Conservation (phyloP, 768 basidiomycete genomes). For the Tubosaeta sp. region DNA sequence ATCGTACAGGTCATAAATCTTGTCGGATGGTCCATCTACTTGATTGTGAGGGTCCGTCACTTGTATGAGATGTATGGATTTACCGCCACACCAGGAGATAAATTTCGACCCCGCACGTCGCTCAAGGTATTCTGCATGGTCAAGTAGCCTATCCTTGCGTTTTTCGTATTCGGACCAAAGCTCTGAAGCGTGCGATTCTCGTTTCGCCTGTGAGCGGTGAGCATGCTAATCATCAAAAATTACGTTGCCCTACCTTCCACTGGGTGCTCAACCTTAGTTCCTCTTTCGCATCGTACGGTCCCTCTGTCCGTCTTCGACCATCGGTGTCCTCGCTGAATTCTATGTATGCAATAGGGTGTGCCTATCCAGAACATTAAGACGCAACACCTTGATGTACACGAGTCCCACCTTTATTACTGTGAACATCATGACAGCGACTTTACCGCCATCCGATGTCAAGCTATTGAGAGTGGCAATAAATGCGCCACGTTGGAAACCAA, state of each 20-base stretch:
- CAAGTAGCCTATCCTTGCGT: constrained; percentile 47
- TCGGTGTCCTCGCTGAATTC: constrained; percentile 53
- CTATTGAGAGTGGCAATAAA: constrained; percentile 76
- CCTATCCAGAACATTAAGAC: constrained; percentile 32
- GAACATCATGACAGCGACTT: constrained; percentile 69
- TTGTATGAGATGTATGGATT: background rate
- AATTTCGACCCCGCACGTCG: constrained; percentile 49
- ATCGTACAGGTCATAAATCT: constrained; percentile 56
- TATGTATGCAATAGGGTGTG: constrained; percentile 76
- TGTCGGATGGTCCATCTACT: constrained; percentile 36
- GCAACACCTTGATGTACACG: background rate
- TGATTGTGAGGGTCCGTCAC: background rate
- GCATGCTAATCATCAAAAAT: background rate
- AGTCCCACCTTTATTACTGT: constrained; percentile 57
- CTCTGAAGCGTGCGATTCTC: constrained; percentile 55
- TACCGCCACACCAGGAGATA: constrained; percentile 40
- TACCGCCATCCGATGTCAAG: constrained; percentile 78
- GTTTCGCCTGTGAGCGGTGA: constrained; percentile 42
- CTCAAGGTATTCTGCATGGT: constrained; percentile 65
- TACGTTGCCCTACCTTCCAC: constrained; percentile 60
- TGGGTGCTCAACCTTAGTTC: constrained; percentile 54
- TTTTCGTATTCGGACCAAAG: constrained; percentile 57
- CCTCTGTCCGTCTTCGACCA: constrained; percentile 47
- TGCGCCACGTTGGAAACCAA: constrained; percentile 69
- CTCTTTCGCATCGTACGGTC: constrained; percentile 67